Evolutionary conservation across 805 yeast species (phyloP), one percentile per base, ranked within the genome.

Genomic region (Candida patagonica): DNA sequence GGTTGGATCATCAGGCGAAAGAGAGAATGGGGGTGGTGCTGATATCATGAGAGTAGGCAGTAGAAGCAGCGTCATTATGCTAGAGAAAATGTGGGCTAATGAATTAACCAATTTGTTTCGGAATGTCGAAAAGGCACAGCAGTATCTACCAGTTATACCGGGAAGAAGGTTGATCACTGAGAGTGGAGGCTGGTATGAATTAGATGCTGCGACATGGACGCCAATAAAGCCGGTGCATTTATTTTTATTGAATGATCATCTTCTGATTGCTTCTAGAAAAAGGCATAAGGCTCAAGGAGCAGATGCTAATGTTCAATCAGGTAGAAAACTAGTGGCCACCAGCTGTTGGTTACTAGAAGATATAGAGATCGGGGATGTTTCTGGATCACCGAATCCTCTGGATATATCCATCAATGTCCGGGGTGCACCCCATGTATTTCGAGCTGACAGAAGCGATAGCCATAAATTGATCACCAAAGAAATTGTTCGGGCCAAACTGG

Each of bases 61-160:
- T 6, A 66, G 94, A 31, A 75, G 79, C 44, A 77, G 87, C 40
- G 75, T 86, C 38, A 51, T 80, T 39, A 74, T 83, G 40, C 62
- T 87, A 38, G 89, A 84, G 56, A 78, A 78, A 51, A 73, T 82
- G 66, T 86, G 96, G 95, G 81, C 78, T 12, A 67, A 68, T 31
- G 86, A 82, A 53, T 64, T 87, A 53, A 74, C 72, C 40, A 70
- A 74, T 6, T 61, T 87, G 38, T 86, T 80, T 58, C 76, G 76
- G 49, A 85, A 81, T 46, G 94, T 88, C 12, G 95, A 88, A 47
- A 94, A 95, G n/a, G 87, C 94, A 1, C 88, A 83, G 50, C 82
- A 82, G 52, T 74, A 71, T 44, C 67, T 87, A 27, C 81, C 86
- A 16, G 75, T 83, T 1, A 57, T 73, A 6, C 85, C 88, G 0